These are phyloP conservation scores for Trametes punicea DNA, from an alignment of 768 basidiomycete species.

Conservation along the genomic window DNA sequence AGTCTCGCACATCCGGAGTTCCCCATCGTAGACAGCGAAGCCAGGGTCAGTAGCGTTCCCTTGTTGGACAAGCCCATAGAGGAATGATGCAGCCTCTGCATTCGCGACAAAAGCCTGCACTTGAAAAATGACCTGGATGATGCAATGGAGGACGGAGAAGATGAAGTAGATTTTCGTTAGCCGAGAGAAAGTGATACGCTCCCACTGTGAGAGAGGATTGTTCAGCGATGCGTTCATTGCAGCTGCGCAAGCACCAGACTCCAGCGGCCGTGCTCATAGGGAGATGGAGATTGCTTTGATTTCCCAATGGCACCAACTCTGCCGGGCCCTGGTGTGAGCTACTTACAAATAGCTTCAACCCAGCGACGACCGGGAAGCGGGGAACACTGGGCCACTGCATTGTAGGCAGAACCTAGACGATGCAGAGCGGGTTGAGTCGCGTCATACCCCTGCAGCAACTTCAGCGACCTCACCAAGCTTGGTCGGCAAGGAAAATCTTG, in stretches of 20 bases:
- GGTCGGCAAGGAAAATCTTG: constrained; percentile 14
- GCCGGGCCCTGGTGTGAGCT: not conserved
- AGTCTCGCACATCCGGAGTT: constrained; percentile 57
- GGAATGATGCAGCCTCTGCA: constrained; percentile 49
- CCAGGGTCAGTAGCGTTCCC: constrained; percentile 47
- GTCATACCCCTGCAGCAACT: not conserved
- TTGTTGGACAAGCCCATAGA: constrained; percentile 47
- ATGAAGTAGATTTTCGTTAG: constrained; percentile 63
- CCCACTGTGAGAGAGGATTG: constrained; percentile 45
- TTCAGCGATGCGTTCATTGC: not conserved
- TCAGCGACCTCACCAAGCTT: constrained; percentile 2
- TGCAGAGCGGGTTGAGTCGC: constrained; percentile 1
- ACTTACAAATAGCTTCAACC: constrained; percentile 22
- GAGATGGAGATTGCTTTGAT: not conserved
- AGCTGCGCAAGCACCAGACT: not conserved
- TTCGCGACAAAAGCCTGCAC: constrained; percentile 65
- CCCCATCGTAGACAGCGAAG: constrained; percentile 47
- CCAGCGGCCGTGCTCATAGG: not conserved
- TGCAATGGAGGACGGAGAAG: constrained; percentile 64
- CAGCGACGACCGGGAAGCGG: constrained; percentile 11
- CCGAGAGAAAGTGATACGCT: constrained; percentile 64
- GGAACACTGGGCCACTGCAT: constrained; percentile 9
- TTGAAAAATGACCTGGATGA: constrained; percentile 68
- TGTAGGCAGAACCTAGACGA: not conserved
- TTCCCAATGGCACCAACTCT: not conserved